Conservation (phyloP, 2,329 filamentous ascomycete genomes). For the Botrytis galanthina region DNA sequence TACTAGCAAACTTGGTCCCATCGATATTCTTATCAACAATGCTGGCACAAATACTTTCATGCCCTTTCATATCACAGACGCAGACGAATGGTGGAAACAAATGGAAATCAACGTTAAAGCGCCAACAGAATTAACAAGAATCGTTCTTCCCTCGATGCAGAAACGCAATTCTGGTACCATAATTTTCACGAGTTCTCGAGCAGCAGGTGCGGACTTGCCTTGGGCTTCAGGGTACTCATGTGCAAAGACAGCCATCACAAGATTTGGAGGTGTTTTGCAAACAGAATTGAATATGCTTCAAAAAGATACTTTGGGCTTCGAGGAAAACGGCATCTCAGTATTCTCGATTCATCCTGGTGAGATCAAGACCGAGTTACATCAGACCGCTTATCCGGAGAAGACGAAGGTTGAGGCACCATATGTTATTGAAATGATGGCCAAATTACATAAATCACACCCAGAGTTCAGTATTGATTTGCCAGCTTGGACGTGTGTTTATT, state of each 20-base stretch:
- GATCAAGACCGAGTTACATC: slow-evolving; percentile 26
- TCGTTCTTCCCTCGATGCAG: slow-evolving; percentile 27
- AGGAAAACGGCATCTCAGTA: slow-evolving; percentile 25
- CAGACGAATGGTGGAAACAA: slow-evolving; percentile 28
- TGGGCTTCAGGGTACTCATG: slow-evolving; percentile 29
- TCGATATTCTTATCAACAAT: slow-evolving; percentile 29
- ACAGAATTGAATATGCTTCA: slow-evolving; percentile 27
- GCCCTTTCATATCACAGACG: slow-evolving; percentile 28
- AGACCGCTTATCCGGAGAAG: slow-evolving; percentile 27
- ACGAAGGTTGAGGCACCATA: slow-evolving; percentile 27
- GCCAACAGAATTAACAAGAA: slow-evolving; percentile 26
- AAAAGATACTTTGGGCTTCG: slow-evolving; percentile 19
- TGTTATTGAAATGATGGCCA: slow-evolving; percentile 28
- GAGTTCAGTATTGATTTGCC: slow-evolving; percentile 26
- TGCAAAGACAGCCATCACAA: slow-evolving; percentile 27
- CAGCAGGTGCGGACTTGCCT: slow-evolving; percentile 26
- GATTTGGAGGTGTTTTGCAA: slow-evolving; percentile 27
- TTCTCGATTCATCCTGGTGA: slow-evolving; percentile 29
- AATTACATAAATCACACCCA: slow-evolving; percentile 23
- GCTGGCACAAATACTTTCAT: slow-evolving; percentile 30
- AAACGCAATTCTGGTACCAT: slow-evolving; percentile 25
- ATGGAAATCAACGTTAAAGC: slow-evolving; percentile 29
- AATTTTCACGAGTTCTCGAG: slow-evolving; percentile 28
- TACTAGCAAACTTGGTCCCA: slow-evolving; percentile 21
- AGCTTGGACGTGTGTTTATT: slow-evolving; percentile 30